phyloP scores from a whole-genome alignment of 495 filamentous ascomycete genomes.

The Tuber aestivum region DNA sequence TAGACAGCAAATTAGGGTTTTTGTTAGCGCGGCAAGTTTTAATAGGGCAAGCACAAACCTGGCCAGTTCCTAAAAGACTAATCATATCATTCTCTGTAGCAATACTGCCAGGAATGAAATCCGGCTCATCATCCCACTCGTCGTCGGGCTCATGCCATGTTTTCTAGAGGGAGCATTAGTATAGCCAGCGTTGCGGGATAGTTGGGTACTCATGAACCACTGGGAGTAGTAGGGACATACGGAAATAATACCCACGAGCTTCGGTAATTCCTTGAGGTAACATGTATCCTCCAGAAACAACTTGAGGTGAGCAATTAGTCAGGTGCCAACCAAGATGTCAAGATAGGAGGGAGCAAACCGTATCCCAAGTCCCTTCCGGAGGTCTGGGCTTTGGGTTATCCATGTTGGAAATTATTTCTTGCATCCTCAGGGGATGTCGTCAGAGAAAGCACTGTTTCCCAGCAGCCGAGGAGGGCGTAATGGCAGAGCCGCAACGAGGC shows the following conservation, averaged over 20 bases:
- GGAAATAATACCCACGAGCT: conserved; percentile 34
- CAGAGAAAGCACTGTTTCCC: neutral
- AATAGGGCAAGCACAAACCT: conserved; percentile 33
- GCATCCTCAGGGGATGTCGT: neutral
- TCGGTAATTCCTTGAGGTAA: conserved; percentile 18
- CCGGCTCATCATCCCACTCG: conserved; percentile 34
- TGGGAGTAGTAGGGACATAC: conserved; percentile 21
- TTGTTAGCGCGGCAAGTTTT: neutral
- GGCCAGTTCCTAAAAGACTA: conserved; percentile 41
- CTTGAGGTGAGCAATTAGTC: conserved; percentile 10
- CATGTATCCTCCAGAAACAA: conserved; percentile 42
- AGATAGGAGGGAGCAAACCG: neutral
- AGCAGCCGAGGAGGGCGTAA: neutral
- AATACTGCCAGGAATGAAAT: conserved; percentile 29
- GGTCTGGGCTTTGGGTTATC: neutral
- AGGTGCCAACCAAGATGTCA: neutral
- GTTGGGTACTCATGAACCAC: conserved; percentile 21
- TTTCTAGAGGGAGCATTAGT: conserved; percentile 23
- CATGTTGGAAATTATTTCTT: neutral
- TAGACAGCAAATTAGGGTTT: conserved; percentile 17
- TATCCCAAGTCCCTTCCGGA: neutral
- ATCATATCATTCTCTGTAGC: conserved; percentile 38
- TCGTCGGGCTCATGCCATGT: conserved; percentile 43
- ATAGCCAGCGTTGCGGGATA: neutral
- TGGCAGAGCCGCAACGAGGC: neutral